Evolutionary conservation across 1,284 basidiomycete species (phyloP), one percentile per base, ranked within the genome.

Genomic region (Vanrija sp.): DNA sequence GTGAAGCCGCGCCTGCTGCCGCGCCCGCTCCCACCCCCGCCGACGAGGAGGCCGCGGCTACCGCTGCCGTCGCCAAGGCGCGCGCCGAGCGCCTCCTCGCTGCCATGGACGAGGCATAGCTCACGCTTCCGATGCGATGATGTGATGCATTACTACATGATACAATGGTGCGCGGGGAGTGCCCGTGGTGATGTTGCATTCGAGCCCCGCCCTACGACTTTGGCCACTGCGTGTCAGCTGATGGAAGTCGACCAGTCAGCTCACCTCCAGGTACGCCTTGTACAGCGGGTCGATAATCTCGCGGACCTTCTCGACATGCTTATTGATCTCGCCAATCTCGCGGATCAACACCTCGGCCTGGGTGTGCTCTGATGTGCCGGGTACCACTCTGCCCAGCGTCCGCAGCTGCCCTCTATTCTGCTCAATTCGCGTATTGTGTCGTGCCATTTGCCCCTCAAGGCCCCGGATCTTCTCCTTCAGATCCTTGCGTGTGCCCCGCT

Each of bases 401-500:
- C 34, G 4, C 12, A 42, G 16, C n/a, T n/a, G 10, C 40, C 18
- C 40, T n/a, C 10, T 34, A 14, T 42, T 42, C 5, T 18, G 40
- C 5, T 42, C 40, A n/a, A 21, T 42, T 18, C 19, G 15, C 40
- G 40, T 12, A 42, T n/a, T 18, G 34, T 34, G 12, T 5, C 34
- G 12, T 5, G 12, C 9, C 5, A 15, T 26, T 1, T 25, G 23
- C 3, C 14, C 53, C 25, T 69, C 61, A 42, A 69, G 44, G 10
- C 42, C 15, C 34, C 64, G 57, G n/a, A 73, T 73, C 52, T 55
- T 62, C 15, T 51, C 46, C 53, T 73, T 73, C 38, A 73, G 51
- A 14, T 60, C 52, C 52, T 66, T 66, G 16, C 69, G 49, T 8
- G 58, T 57, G 1, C 68, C 68, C 29, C 60, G 57, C 14, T 26